Evolutionary conservation across 2,329 filamentous ascomycete genomes (phyloP).

Genomic region (Trichoderma semiorbis): DNA sequence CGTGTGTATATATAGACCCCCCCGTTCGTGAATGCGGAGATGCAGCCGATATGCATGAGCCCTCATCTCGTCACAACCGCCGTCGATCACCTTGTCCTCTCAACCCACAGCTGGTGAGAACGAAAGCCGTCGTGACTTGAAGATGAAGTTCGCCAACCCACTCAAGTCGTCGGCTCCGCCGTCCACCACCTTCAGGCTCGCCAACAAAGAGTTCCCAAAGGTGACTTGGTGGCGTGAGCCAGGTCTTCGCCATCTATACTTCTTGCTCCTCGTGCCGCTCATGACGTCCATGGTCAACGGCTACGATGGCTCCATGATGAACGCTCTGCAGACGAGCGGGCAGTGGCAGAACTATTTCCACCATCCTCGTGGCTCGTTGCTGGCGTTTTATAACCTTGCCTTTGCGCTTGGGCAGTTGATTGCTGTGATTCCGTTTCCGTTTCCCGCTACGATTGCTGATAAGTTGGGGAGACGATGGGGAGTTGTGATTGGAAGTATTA

Average conservation of each 20-base stretch:
- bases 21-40: neutral
- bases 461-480: constrained; percentile 1
- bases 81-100: neutral
- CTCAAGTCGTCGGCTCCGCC: constrained; percentile 3
- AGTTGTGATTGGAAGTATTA: constrained; percentile 1
- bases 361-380: neutral
- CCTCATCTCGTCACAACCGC: neutral
- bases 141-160: neutral
- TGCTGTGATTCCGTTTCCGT: constrained; percentile 7
- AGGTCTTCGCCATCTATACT: neutral
- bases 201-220: neutral
- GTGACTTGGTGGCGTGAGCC: constrained; percentile 12
- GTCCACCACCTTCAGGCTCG: constrained; percentile 4
- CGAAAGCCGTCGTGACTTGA: neutral
- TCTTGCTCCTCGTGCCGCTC: neutral
- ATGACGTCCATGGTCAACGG: constrained; percentile 7
- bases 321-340: constrained; percentile 1
- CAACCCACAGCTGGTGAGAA: neutral
- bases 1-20: neutral
- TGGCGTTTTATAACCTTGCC: neutral
- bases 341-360: constrained; percentile 15
- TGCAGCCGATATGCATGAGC: neutral
- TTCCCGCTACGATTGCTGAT: neutral
- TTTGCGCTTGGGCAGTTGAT: neutral
- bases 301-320: constrained; percentile 18